Conservation (phyloP, 192 early-diverging fungal genomes). For the Entomortierella parvispora region DNA sequence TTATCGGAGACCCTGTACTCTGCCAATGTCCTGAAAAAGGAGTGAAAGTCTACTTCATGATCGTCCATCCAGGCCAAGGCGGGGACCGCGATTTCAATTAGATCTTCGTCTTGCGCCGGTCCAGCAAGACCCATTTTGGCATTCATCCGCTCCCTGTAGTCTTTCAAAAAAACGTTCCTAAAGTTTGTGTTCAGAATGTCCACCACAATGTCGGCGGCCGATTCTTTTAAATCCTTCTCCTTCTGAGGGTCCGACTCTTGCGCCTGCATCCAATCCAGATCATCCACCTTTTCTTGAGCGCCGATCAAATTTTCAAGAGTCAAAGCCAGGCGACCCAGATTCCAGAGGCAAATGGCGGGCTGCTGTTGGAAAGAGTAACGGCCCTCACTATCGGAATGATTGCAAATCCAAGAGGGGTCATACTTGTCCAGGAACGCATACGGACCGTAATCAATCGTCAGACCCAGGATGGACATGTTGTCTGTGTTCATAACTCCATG, state of each 20-base stretch:
- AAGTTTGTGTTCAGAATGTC: conserved; percentile 64
- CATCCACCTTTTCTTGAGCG: conserved; percentile 60
- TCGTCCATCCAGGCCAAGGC: conserved; percentile 72
- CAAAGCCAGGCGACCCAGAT: conserved; percentile 75
- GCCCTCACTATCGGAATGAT: conserved; percentile 79
- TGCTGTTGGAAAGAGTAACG: conserved; percentile 84
- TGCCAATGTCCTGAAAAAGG: conserved; percentile 78
- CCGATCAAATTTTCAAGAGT: conserved; percentile 74
- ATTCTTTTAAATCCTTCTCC: conserved; percentile 37
- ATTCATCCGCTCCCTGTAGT: conserved; percentile 70
- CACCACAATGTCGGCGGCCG: conserved; percentile 57
- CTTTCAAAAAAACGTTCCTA: conserved; percentile 55
- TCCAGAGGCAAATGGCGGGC: conserved; percentile 85
- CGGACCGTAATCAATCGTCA: conserved; percentile 91
- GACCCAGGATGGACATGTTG: conserved; percentile 86
- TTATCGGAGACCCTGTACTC: conserved; percentile 54
- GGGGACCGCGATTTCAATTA: conserved; percentile 69
- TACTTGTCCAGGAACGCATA: conserved; percentile 87
- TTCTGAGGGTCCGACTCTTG: conserved; percentile 25
- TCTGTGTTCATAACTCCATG: conserved; percentile 95
- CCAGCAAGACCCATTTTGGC: conserved; percentile 62
- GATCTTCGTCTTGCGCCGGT: conserved; percentile 51
- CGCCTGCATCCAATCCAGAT: conserved; percentile 39
- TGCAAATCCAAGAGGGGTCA: conserved; percentile 83
- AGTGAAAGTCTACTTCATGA: conserved; percentile 75